Evolutionary conservation across 345 rosid species (phyloP).

Genomic region (Moricandia moricandioides): DNA sequence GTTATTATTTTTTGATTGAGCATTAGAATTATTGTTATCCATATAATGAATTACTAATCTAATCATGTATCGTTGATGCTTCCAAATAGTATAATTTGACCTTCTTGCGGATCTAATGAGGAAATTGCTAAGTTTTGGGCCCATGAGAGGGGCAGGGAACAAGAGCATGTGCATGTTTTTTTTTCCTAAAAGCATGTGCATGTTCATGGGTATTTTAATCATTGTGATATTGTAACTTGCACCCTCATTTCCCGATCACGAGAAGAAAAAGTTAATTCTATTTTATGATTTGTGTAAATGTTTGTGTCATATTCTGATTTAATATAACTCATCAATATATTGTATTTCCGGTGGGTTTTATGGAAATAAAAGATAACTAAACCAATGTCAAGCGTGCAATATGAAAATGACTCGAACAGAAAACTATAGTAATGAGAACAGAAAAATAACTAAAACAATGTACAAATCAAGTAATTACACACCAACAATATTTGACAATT

Average conservation of each 20-base stretch:
- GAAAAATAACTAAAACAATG: background rate
- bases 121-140: constrained; percentile 26
- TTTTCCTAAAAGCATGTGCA: constrained; percentile 39
- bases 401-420: constrained; percentile 28
- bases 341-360: background rate
- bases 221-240: constrained; percentile 28
- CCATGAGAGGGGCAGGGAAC: constrained; percentile 35
- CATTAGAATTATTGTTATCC: background rate
- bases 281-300: constrained; percentile 21
- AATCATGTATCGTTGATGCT: too few species aligned
- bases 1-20: constrained; percentile 5
- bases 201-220: constrained; percentile 33
- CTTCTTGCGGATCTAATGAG: constrained; percentile 24
- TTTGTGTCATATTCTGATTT: constrained; percentile 29
- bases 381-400: constrained; percentile 30
- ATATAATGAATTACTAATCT: background rate
- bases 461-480: constrained; percentile 14
- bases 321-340: background rate
- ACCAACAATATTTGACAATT: constrained; percentile 7
- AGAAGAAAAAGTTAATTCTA: constrained; percentile 15
- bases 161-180: constrained; percentile 40
- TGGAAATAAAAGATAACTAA: background rate
- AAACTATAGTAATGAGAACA: background rate
- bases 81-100: constrained; percentile 7
- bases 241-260: constrained; percentile 29